Percentiles rank a stretch among this genome's conserved stretches.
phyloP scores from a whole-genome alignment of 768 basidiomycete species.

The Coprinopsis sp. region DNA sequence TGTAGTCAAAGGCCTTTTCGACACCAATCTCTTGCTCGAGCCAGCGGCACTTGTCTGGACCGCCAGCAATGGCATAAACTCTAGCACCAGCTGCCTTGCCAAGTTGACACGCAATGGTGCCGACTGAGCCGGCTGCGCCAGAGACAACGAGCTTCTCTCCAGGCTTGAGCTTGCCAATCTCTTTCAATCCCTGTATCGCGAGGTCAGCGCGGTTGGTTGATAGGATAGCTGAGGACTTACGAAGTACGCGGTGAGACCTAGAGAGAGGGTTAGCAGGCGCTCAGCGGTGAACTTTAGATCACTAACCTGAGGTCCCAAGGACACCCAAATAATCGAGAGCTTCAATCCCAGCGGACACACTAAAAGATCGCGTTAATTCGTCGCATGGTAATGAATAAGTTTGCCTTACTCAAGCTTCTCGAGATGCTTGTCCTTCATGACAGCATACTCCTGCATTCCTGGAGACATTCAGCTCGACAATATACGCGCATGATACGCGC shows the following conservation, averaged over 20 bases:
- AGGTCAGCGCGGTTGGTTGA: not conserved
- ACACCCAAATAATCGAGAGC: constrained; percentile 78
- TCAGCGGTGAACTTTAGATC: not conserved
- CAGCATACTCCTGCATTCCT: constrained; percentile 79
- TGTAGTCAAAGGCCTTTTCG: constrained; percentile 85
- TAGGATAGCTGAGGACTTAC: constrained; percentile 35
- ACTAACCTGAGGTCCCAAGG: constrained; percentile 68
- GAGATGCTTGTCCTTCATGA: constrained; percentile 50
- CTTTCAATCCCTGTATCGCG: constrained; percentile 63
- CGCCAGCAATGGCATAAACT: constrained; percentile 87
- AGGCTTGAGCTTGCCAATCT: constrained; percentile 72
- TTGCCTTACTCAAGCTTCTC: constrained; percentile 47
- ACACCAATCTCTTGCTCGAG: constrained; percentile 81
- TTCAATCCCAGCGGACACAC: constrained; percentile 54
- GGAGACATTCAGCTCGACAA: not conserved
- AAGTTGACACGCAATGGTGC: constrained; percentile 78
- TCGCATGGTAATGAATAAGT: not conserved
- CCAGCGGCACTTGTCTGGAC: constrained; percentile 79
- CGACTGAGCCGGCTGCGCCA: constrained; percentile 89
- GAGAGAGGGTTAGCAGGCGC: not conserved
- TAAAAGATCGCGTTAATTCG: constrained; percentile 18
- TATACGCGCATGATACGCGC: not conserved
- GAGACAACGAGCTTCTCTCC: constrained; percentile 85
- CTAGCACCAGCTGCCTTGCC: constrained; percentile 75
- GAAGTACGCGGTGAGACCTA: constrained; percentile 88